phyloP scores from a whole-genome alignment of 805 yeast species.

The Saccharomycopsis schoenii region DNA sequence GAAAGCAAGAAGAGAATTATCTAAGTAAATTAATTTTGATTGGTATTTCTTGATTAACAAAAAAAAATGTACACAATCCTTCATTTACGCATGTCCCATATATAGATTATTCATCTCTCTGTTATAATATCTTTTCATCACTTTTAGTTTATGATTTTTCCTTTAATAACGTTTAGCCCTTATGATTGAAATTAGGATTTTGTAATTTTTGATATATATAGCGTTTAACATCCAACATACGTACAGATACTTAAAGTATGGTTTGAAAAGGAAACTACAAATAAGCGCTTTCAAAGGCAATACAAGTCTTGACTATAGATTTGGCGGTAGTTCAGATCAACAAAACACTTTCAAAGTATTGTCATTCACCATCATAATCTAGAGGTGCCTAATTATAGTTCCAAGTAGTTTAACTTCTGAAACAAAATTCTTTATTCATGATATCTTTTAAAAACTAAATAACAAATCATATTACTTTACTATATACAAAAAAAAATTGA shows the following conservation, averaged over 20 bases:
- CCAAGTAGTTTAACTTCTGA: neutral
- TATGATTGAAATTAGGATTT: neutral
- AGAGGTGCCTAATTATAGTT: neutral
- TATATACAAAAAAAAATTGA: neutral
- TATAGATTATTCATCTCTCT: neutral
- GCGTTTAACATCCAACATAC: neutral
- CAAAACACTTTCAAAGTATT: too few species aligned
- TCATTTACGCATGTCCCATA: neutral
- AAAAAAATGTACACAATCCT: neutral
- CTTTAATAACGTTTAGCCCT: neutral
- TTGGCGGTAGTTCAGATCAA: too few species aligned
- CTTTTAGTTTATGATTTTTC: constrained; percentile 1
- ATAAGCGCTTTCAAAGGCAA: too few species aligned
- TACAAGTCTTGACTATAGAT: too few species aligned
- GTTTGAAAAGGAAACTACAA: too few species aligned
- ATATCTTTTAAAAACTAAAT: neutral
- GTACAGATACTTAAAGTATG: neutral
- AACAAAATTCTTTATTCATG: neutral
- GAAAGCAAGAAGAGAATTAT: constrained; percentile 41
- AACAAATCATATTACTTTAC: neutral
- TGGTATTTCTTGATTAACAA: neutral
- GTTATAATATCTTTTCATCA: neutral
- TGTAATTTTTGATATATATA: neutral
- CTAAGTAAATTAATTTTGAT: neutral
- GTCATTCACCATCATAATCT: neutral